Conservation (phyloP, 352 stramenopile species). For the Blastocystis sp. region DNA sequence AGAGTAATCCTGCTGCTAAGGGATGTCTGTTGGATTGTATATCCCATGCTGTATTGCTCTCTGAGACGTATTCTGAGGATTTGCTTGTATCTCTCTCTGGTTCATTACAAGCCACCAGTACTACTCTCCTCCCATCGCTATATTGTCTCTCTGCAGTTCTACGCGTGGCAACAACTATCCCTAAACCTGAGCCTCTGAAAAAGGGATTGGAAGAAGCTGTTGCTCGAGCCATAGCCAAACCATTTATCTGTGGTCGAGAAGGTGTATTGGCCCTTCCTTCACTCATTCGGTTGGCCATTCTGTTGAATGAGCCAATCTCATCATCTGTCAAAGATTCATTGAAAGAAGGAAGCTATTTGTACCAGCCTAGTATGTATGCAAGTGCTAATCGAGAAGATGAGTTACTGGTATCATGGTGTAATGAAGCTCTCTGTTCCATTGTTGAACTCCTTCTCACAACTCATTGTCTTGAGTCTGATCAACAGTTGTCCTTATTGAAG, state of each 20-base stretch:
- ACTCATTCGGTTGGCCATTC: background rate
- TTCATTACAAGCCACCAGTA: background rate
- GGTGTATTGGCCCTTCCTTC: constrained; percentile 10
- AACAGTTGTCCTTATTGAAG: background rate
- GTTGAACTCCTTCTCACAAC: background rate
- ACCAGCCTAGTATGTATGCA: background rate
- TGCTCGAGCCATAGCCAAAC: background rate
- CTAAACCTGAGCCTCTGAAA: background rate
- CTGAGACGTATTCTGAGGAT: background rate
- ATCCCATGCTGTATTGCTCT: background rate
- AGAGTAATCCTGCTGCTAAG: constrained; percentile 31
- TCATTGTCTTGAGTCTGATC: background rate
- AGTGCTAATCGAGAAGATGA: constrained; percentile 21
- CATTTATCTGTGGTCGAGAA: constrained; percentile 19
- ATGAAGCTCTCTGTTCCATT: background rate
- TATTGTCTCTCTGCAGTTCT: background rate
- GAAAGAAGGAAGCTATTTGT: constrained; percentile 19
- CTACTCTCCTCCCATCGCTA: background rate
- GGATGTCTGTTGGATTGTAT: background rate
- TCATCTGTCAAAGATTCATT: background rate
- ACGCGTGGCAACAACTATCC: background rate
- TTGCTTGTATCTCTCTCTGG: background rate
- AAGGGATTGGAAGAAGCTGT: background rate
- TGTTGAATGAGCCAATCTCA: background rate
- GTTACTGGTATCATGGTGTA: background rate